Evolutionary conservation across 352 stramenopile species (phyloP), one percentile per base, ranked within the genome.

Genomic region (Pythium sp.): DNA sequence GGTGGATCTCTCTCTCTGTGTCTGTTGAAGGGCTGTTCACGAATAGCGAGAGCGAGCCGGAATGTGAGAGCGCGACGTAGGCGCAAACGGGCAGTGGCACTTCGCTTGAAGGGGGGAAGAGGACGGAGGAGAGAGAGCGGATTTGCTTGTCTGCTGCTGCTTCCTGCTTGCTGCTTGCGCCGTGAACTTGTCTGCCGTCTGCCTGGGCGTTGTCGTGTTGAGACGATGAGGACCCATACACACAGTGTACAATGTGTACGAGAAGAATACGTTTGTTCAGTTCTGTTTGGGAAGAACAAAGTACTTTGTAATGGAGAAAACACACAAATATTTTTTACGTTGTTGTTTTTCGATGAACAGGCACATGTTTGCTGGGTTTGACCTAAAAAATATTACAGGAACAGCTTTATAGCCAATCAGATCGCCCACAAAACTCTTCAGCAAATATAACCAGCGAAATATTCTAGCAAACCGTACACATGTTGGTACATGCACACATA

Each of bases 71-170:
- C 9, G 41, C 15, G 41, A 20, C 4, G 15, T 14, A 47, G 41
- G 41, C 4, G 41, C 41, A 49, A 54, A 24, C 8, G 47, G 47
- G 18, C 47, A 54, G 47, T 54, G n/a, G 41, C 41, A 4, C 41
- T 49, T 49, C 43, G 6, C 20, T 30, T 56, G 22, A 28, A 56
- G 49, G 22, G 43, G 22, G n/a, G 22, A 28, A 30, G n/a, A 56
- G n/a, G 47, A 28, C 15, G 38, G 38, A 46, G 36, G 49, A 56
- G 49, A 56, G 49, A 56, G 49, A 56, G 49, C 49, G 22, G 49
- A 56, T 26, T 56, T 28, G 49, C 43, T 51, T 51, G 43, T 24
- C 43, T 49, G 41, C 41, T 49, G 12, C 36, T 43, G 36, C 36
- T 12, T 43, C 36, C 14, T 49, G 41, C 15, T 6, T 20, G 14